These are phyloP conservation scores for Ustilago sp. DNA, from an alignment of 1,284 basidiomycete species.

Conservation along the genomic window DNA sequence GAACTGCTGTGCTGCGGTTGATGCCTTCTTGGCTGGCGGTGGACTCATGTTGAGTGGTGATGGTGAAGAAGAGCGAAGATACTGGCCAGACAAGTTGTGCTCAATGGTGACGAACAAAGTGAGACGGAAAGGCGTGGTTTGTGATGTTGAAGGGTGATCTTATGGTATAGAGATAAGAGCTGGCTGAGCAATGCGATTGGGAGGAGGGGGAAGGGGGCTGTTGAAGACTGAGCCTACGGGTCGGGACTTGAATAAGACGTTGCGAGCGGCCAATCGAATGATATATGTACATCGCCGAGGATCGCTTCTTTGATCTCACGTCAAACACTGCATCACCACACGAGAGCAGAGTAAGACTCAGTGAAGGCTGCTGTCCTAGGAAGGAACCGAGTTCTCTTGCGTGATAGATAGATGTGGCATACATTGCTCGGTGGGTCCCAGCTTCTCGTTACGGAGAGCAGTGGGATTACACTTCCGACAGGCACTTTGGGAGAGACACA, in stretches of 20 bases:
- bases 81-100: not conserved
- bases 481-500: not conserved
- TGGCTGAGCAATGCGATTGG: not conserved
- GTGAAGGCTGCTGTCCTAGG: not conserved
- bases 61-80: not conserved
- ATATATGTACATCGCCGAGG: slow-evolving; percentile 8
- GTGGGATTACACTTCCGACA: not conserved
- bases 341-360: not conserved
- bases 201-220: not conserved
- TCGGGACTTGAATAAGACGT: slow-evolving; percentile 22
- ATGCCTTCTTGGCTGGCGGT: not conserved
- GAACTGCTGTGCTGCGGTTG: not conserved
- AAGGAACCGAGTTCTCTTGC: not conserved
- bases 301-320: not conserved
- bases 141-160: not conserved
- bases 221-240: slow-evolving; percentile 24
- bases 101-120: not conserved
- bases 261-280: not conserved
- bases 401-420: not conserved
- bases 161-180: not conserved
- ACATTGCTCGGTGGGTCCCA: not conserved
- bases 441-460: not conserved
- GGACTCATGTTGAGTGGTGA: not conserved
- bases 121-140: not conserved
- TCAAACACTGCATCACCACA: slow-evolving; percentile 1